Base-by-base conservation (phyloP, 2,329 filamentous ascomycete species). In the Penicillium sp. region DNA sequence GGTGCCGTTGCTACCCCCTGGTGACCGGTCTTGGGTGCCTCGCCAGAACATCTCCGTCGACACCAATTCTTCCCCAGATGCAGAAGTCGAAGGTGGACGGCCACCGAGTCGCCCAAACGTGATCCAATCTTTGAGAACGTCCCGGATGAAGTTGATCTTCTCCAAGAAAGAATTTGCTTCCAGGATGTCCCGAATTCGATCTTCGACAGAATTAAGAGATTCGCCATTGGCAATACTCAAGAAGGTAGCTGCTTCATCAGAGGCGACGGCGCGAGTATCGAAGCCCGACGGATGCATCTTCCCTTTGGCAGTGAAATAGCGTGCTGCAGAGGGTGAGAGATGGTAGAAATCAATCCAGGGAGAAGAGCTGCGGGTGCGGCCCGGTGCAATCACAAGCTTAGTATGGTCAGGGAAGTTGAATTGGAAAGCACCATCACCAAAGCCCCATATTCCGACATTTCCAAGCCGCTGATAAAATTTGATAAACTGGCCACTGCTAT, bases 321-420 rank as follows among this genome's bases (percentile, higher is more conserved):
- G 65, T 9, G 74, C 73, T 4, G 74, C 73, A 12, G 67, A 66
- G 1, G 72, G 64, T 1, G 73, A 73, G 4, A 77, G 66, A 46
- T 76, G 73, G 51, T 76, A 75, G 53, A 75, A 75, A 58, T 76
- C 73, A 27, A 75, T 60, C 66, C 68, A 72, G 9, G 66, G 66
- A 3, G 70, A 66, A 1, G 65, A 67, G 51, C 59, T 65, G 47
- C 67, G 59, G n/a, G 63, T 65, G 34, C 64, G 66, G 12, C 64
- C 66, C 11, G 66, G 64, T 4, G 73, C 71, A 32, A 76, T 61
- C n/a, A 75, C 67, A 9, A 77, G 64, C 53, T 77, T 77, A 9
- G 74, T 77, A 51, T 77, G 74, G 47, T 77, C 74, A 2, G 74
- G 74, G 54, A 76, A 77, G 53, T 77, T 77, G 62, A 77, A 76